phyloP scores from a whole-genome alignment of 164 flowering plant species.

The Tetrastigma voinierianum region DNA sequence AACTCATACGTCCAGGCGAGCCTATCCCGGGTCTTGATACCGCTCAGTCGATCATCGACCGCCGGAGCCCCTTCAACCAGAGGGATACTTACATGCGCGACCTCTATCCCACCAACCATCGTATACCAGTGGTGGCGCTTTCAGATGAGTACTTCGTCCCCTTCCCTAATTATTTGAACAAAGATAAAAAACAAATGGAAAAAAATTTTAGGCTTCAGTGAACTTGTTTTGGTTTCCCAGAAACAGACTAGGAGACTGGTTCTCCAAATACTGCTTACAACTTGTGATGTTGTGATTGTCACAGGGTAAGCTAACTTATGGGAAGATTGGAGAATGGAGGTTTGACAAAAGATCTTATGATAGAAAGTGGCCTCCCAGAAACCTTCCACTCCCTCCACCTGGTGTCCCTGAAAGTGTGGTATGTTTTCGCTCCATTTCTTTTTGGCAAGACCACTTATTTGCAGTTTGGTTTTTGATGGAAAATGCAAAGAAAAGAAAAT shows the following conservation, averaged over 20 bases:
- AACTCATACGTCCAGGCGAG: no score
- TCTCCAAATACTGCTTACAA: not conserved
- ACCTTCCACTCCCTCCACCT: conserved; percentile 94
- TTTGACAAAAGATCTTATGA: conserved; percentile 91
- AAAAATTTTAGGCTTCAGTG: not conserved
- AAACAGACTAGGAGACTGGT: not conserved
- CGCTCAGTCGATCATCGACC: no score
- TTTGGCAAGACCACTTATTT: no score
- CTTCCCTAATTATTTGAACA: no score
- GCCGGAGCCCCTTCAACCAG: no score
- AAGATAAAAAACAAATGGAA: not conserved
- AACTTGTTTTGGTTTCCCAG: not conserved
- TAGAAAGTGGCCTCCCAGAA: conserved; percentile 59
- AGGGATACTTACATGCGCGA: no score
- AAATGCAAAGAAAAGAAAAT: no score
- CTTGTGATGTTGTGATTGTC: conserved; percentile 10
- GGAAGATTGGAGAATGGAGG: conserved; percentile 96
- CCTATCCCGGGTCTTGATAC: no score
- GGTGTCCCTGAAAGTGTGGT: conserved; percentile 99
- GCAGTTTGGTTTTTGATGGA: no score
- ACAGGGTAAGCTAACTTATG: conserved; percentile 83
- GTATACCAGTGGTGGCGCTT: no score
- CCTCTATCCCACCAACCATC: no score
- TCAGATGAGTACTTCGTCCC: no score
- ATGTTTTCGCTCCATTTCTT: conserved; percentile 27